Base-by-base conservation (phyloP, 2,329 filamentous ascomycete genomes). In the Neobulgaria alba region DNA sequence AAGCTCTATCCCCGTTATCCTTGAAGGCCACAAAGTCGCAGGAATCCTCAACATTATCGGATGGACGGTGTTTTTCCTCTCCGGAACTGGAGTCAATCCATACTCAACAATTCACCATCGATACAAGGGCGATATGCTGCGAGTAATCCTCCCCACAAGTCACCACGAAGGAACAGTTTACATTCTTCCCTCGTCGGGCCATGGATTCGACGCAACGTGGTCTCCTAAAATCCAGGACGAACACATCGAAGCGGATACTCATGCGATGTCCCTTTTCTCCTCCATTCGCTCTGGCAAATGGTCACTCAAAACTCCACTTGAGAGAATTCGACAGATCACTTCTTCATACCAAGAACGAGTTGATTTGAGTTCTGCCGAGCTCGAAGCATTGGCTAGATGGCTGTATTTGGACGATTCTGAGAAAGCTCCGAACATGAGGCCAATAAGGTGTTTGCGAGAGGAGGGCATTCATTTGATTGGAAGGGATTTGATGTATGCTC, bases 141-240 rank as follows among this genome's bases (percentile, higher is more conserved):
- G 36, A 3, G 30, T 38, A 4, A 17, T 38, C 4, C 36, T 38
- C 15, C 36, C 20, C 9, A 38, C 36, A 5, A 38, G 36, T 12
- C 36, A 38, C 15, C 20, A 38, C n/a, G 36, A 38, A 38, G 36
- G 36, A 4, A 38, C 36, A n/a, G 20, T 30, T 8, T 38, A 38
- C 20, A 17, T 38, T 3, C 36, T 38, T 38, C 36, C 36, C 20
- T 38, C 20, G 4, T 16, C 3, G 12, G 15, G 15, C 14, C 21
- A 18, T 17, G 36, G 36, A 7, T 38, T 38, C 16, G 36, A 38
- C 15, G 36, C 36, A 7, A 15, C 23, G 4, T 38, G 36, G 36
- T 29, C 5, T 10, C 36, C 36, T 4, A 38, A 38, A 17, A 29
- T 38, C 10, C 17, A 38, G n/a, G 17, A 38, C 17, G 36, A 38